Conservation (phyloP, 2,329 filamentous ascomycete species). For the Claviceps sorghi region DNA sequence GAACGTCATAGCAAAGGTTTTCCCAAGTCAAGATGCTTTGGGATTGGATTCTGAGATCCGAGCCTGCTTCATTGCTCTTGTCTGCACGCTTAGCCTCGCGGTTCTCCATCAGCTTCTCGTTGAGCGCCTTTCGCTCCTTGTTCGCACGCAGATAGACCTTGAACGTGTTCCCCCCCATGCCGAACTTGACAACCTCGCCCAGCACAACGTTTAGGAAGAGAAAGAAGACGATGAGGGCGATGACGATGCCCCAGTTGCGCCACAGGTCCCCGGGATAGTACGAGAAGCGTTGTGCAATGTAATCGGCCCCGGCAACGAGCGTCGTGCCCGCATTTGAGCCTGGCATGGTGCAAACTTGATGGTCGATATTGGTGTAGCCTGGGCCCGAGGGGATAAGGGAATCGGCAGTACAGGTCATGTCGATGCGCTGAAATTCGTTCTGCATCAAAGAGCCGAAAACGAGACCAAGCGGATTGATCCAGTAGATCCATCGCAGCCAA, state of each 20-base stretch:
- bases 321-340: conserved; percentile 54
- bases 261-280: conserved; percentile 57
- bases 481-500: conserved; percentile 71
- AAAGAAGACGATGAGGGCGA: conserved; percentile 62
- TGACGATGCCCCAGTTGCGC: conserved; percentile 72
- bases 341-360: conserved; percentile 70
- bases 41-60: conserved; percentile 42
- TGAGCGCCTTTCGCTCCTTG: conserved; percentile 50
- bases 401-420: conserved; percentile 51
- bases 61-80: conserved; percentile 27
- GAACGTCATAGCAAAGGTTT: conserved; percentile 63
- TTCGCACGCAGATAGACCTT: conserved; percentile 63
- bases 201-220: conserved; percentile 60
- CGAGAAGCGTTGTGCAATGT: conserved; percentile 53
- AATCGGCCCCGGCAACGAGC: conserved; percentile 49
- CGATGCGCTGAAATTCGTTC: conserved; percentile 63
- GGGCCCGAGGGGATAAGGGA: conserved; percentile 59
- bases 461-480: conserved; percentile 59
- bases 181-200: conserved; percentile 64
- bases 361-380: conserved; percentile 52
- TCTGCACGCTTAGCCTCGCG: conserved; percentile 38
- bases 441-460: conserved; percentile 69
- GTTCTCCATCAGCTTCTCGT: conserved; percentile 46
- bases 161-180: conserved; percentile 66
- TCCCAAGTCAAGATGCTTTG: conserved; percentile 73